These are phyloP conservation scores for Dipodascus albidus DNA, from an alignment of 805 yeast genomes.

Conservation along the genomic window DNA sequence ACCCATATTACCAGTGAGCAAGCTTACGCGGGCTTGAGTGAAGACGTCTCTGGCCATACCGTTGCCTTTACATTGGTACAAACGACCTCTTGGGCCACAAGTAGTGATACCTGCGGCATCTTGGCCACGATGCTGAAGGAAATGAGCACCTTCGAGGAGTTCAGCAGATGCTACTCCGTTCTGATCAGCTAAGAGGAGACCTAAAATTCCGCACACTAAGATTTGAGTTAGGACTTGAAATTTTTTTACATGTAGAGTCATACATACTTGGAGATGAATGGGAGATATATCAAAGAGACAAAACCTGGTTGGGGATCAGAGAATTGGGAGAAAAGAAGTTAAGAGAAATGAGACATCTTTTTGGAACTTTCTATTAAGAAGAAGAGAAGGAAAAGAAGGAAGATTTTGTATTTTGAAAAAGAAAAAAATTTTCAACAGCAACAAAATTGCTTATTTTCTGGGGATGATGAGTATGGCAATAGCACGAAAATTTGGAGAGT, in stretches of 20 bases:
- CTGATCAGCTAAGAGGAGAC: constrained; percentile 72
- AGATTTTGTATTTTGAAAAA: neutral
- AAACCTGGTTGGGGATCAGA: neutral
- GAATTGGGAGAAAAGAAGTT: neutral
- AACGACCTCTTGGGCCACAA: constrained; percentile 84
- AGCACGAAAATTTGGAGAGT: no score
- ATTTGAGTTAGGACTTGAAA: neutral
- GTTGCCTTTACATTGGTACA: constrained; percentile 96
- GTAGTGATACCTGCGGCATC: constrained; percentile 99
- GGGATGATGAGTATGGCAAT: neutral
- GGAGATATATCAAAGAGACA: neutral
- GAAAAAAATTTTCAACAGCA: neutral
- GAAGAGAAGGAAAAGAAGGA: neutral
- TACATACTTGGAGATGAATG: neutral
- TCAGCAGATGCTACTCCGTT: constrained; percentile 72
- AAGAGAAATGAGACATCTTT: neutral
- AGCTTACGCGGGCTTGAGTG: constrained; percentile 66
- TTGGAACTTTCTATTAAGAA: neutral
- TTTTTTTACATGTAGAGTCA: neutral
- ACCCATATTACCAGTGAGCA: constrained; percentile 89
- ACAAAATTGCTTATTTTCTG: neutral
- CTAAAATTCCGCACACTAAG: constrained; percentile 83
- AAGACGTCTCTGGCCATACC: constrained; percentile 98
- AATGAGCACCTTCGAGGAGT: constrained; percentile 83
- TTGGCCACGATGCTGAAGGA: constrained; percentile 94